phyloP scores from a whole-genome alignment of 345 rosid species.

The Moricandia moricandioides region DNA sequence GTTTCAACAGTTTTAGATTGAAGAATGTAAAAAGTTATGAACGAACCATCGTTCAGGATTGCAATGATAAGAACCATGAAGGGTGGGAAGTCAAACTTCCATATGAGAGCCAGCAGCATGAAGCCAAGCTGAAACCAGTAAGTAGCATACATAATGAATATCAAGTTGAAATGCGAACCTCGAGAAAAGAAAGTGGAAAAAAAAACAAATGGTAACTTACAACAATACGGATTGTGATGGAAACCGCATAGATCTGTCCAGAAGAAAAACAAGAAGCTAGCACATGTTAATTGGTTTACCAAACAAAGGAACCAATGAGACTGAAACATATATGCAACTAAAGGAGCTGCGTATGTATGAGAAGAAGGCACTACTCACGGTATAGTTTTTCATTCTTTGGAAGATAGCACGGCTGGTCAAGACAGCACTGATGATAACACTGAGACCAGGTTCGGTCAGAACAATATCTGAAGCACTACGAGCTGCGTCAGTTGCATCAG shows the following conservation, averaged over 20 bases:
- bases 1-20: background rate
- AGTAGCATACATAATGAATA: conserved; percentile 2
- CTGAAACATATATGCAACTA: background rate
- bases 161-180: conserved; percentile 1
- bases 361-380: conserved; percentile 48
- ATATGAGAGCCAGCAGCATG: conserved; percentile 94
- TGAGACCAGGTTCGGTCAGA: conserved; percentile 95
- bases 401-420: conserved; percentile 96
- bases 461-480: conserved; percentile 98
- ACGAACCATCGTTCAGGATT: conserved; percentile 90
- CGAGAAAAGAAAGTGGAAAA: background rate
- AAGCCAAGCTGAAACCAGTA: conserved; percentile 75
- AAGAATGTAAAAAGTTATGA: background rate
- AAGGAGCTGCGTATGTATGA: too few relatives aligned
- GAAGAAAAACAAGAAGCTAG: conserved; percentile 18
- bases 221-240: conserved; percentile 98
- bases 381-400: conserved; percentile 97
- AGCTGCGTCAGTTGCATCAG: conserved; percentile 99
- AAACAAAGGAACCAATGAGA: background rate
- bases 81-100: conserved; percentile 98
- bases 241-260: conserved; percentile 92
- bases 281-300: background rate
- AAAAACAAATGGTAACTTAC: conserved; percentile 47
- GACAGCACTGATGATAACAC: conserved; percentile 98
- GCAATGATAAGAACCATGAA: conserved; percentile 99